Base-by-base conservation (phyloP, 352 stramenopile genomes). In the Thalassiosira delicatula region DNA sequence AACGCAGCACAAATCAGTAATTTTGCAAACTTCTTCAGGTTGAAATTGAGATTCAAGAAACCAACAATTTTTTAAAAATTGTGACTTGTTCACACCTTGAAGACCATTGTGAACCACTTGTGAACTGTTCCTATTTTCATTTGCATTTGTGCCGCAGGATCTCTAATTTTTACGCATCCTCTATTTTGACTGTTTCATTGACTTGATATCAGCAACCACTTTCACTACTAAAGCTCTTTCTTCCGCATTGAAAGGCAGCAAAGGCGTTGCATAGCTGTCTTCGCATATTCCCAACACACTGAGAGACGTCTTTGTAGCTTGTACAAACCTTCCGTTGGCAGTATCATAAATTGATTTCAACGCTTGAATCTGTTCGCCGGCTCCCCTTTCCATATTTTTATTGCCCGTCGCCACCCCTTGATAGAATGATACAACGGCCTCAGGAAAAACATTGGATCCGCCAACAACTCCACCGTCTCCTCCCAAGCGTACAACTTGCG, bases 311-410 rank as follows among this genome's bases (percentile, higher is more conserved):
- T 77, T 77, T 23, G 69, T 70, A 9, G 69, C 56, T 42, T 77
- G 54, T 3, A 69, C 69, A 44, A 70, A 77, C 32, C 69, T 32
- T 12, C 53, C 54, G 57, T 49, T 60, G 0, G 56, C 56, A 54
- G 46, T 70, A 46, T 63, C 69, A 59, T 77, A 66, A 51, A 76
- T 33, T 23, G 23, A 17, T 63, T 76, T 76, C 29, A 76, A 53
- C 21, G 21, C 4, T 19, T 65, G 8, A 21, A 76, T 67, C 30
- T 66, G 65, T 14, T 51, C 1, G 2, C 25, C 51, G 30, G 67
- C 49, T 2, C 53, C 51, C 29, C 62, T 51, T 27, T 76, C 67
- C 49, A 67, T 67, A 17, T 14, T 35, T 54, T 54, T 61, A 65
- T 76, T 33, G 21, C 23, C 51, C 23, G 29, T 35, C 5, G 33